These are phyloP conservation scores for Spirogloea muscicola DNA, from an alignment of 139 green algal genomes.

Conservation along the genomic window DNA sequence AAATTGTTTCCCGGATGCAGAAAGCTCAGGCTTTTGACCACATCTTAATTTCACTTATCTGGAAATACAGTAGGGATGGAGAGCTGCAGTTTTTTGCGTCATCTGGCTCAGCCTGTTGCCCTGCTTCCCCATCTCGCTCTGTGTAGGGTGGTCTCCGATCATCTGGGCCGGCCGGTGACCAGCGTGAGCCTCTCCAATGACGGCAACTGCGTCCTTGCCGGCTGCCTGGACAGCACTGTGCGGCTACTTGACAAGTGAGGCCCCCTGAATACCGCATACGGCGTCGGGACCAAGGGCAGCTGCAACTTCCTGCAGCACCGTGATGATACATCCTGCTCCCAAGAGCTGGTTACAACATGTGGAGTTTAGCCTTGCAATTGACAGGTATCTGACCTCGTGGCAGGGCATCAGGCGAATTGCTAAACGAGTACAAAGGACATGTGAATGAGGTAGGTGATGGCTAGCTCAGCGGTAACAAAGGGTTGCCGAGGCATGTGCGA, in stretches of 20 bases:
- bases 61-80: too few relatives aligned
- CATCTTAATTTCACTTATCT: too few relatives aligned
- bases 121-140: too few relatives aligned
- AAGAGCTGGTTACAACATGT: not conserved
- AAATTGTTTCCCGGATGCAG: too few relatives aligned
- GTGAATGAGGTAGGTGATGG: conserved; percentile 27
- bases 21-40: too few relatives aligned
- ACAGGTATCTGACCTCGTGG: not conserved
- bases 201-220: conserved; percentile 54
- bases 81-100: too few relatives aligned
- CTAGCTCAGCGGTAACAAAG: too few relatives aligned
- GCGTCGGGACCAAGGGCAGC: too few relatives aligned
- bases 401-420: conserved; percentile 63
- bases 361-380: not conserved
- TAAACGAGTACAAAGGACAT: conserved; percentile 70
- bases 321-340: not conserved
- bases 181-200: conserved; percentile 43
- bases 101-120: too few relatives aligned
- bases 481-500: too few relatives aligned
- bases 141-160: conserved; percentile 61
- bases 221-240: conserved; percentile 67
- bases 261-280: too few relatives aligned
- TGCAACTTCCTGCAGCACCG: too few relatives aligned
- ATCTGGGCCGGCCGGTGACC: conserved; percentile 69
- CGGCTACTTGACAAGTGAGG: conserved; percentile 23